Conservation (phyloP, 164 flowering plant genomes). For the Malania oleifera region DNA sequence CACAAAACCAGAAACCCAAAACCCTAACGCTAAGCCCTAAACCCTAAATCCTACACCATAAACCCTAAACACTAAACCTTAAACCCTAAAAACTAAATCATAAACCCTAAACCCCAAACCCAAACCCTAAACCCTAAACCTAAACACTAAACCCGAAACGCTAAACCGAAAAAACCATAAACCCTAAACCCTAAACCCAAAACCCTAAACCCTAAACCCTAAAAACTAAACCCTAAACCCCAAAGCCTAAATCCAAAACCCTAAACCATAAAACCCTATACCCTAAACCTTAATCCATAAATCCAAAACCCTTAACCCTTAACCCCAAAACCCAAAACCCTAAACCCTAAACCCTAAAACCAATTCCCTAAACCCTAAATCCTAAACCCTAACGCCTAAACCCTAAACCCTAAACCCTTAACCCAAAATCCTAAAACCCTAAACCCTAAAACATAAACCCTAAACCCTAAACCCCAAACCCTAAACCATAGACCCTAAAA, state of each 20-base stretch:
- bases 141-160: background rate
- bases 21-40: background rate
- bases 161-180: too few species aligned
- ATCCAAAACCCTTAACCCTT: too few species aligned
- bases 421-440: background rate
- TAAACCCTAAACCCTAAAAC: constrained; percentile 1
- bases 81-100: background rate
- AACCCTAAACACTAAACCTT: background rate
- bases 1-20: background rate
- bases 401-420: constrained; percentile 1
- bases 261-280: too few species aligned
- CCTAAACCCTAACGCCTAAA: background rate
- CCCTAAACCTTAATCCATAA: too few species aligned
- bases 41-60: background rate
- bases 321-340: background rate
- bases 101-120: background rate
- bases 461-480: background rate
- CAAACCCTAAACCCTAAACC: background rate
- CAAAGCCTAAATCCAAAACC: background rate
- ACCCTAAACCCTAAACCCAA: background rate
- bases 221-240: background rate
- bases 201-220: constrained; percentile 2
- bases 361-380: background rate
- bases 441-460: background rate
- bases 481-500: background rate